phyloP scores from a whole-genome alignment of 441 rosid species.

The Euphorbia corollata region DNA sequence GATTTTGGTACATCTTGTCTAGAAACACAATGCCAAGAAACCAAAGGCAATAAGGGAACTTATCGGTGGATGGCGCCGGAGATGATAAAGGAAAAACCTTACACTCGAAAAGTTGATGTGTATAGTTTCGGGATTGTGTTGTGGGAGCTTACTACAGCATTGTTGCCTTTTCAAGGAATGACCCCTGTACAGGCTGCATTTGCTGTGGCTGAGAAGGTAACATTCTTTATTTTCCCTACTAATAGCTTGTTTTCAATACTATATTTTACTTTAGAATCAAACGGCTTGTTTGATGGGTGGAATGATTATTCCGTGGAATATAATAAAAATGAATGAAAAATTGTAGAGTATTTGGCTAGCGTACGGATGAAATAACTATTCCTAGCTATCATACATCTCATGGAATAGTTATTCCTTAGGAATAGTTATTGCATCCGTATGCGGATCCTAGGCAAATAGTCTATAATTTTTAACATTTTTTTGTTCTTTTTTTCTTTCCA shows the following conservation, averaged over 20 bases:
- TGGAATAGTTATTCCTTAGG: too few species aligned
- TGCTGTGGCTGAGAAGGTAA: conserved; percentile 95
- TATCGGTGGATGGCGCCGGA: conserved; percentile 98
- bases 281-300: too few species aligned
- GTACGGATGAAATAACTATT: too few species aligned
- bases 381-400: too few species aligned
- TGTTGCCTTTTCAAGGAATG: conserved; percentile 99
- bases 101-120: conserved; percentile 85
- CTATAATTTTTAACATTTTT: too few species aligned
- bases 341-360: too few species aligned
- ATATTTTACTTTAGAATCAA: too few species aligned
- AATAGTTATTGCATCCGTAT: too few species aligned
- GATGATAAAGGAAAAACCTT: conserved; percentile 89
- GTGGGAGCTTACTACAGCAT: conserved; percentile 92
- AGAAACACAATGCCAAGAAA: conserved; percentile 78
- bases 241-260: neutral
- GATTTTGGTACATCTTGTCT: conserved; percentile 93
- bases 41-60: conserved; percentile 91
- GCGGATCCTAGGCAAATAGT: too few species aligned
- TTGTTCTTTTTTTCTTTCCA: too few species aligned
- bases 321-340: too few species aligned
- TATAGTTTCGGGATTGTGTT: conserved; percentile 94
- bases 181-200: conserved; percentile 96
- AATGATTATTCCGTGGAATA: too few species aligned
- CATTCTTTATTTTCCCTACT: conserved; percentile 2